phyloP scores from a whole-genome alignment of 148 eudicot genomes.

The Beta vulgaris region DNA sequence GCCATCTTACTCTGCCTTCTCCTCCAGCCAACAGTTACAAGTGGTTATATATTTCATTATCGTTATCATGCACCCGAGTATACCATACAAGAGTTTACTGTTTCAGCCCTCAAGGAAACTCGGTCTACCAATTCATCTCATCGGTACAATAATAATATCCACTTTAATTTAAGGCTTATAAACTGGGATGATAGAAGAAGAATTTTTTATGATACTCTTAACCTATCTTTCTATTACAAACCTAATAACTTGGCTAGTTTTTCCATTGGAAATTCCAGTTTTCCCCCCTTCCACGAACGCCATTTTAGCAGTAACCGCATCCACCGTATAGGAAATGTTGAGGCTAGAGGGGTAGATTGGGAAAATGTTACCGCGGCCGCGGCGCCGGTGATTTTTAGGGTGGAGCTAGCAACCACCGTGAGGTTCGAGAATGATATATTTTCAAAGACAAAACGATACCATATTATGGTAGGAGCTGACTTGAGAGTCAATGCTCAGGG shows the following conservation, averaged over 20 bases:
- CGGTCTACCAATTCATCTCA: background rate
- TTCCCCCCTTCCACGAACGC: conserved; percentile 18
- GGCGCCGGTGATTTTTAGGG: conserved; percentile 36
- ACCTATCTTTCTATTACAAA: conserved; percentile 27
- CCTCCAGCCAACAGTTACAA: background rate
- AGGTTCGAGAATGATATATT: conserved; percentile 44
- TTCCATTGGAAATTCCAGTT: conserved; percentile 11
- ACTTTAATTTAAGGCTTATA: conserved; percentile 46
- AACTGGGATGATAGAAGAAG: conserved; percentile 29
- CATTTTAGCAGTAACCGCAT: background rate
- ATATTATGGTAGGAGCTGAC: conserved; percentile 37
- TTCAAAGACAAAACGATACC: conserved; percentile 55
- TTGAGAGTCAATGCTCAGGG: conserved; percentile 43
- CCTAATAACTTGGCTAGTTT: background rate
- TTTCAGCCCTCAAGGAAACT: background rate
- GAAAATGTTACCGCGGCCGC: background rate
- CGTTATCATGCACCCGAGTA: background rate
- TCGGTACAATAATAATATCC: conserved; percentile 27
- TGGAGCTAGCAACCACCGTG: conserved; percentile 52
- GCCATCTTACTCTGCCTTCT: background rate
- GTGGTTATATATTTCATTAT: background rate
- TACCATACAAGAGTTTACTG: background rate
- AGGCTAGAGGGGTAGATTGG: conserved; percentile 33
- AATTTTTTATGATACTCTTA: conserved; percentile 13
- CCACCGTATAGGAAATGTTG: background rate